Conservation (phyloP, 2,329 filamentous ascomycete species). For the Penicillium sp. region DNA sequence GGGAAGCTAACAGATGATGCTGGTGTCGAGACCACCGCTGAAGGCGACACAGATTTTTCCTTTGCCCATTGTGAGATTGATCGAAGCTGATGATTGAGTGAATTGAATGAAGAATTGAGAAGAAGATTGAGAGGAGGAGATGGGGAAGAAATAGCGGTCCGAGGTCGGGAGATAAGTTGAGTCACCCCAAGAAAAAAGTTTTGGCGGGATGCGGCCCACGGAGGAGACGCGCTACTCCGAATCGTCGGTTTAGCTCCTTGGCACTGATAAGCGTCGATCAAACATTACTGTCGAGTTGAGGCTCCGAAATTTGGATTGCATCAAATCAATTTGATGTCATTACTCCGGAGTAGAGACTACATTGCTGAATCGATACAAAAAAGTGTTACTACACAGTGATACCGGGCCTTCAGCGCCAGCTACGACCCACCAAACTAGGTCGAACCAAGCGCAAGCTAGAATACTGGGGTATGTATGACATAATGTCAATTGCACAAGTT, state of each 20-base stretch:
- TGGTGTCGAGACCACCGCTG: conserved; percentile 63
- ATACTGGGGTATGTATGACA: too few species aligned
- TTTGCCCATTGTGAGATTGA: conserved; percentile 18
- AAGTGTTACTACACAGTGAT: too few species aligned
- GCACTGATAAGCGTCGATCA: conserved; percentile 15
- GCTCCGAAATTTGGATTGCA: background rate
- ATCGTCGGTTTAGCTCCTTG: conserved; percentile 8
- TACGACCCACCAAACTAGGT: too few species aligned
- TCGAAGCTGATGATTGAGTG: background rate
- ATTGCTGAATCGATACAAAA: background rate
- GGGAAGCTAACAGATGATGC: conserved; percentile 55
- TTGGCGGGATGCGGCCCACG: conserved; percentile 12
- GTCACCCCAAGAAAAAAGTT: conserved; percentile 18
- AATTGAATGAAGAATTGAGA: conserved; percentile 3
- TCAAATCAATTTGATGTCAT: background rate
- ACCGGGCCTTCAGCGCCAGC: too few species aligned
- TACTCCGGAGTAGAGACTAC: background rate
- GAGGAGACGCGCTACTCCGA: conserved; percentile 8
- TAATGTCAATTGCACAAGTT: too few species aligned
- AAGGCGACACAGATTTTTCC: conserved; percentile 45
- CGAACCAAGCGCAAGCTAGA: too few species aligned
- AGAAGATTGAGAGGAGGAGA: background rate
- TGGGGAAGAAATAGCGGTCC: background rate
- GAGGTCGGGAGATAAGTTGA: conserved; percentile 8
- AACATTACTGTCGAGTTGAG: background rate